A percentile compares a stretch with the other conserved stretches of the same genome.
Conservation (phyloP, 495 filamentous ascomycete genomes). For the Daldinia bambusicola region DNA sequence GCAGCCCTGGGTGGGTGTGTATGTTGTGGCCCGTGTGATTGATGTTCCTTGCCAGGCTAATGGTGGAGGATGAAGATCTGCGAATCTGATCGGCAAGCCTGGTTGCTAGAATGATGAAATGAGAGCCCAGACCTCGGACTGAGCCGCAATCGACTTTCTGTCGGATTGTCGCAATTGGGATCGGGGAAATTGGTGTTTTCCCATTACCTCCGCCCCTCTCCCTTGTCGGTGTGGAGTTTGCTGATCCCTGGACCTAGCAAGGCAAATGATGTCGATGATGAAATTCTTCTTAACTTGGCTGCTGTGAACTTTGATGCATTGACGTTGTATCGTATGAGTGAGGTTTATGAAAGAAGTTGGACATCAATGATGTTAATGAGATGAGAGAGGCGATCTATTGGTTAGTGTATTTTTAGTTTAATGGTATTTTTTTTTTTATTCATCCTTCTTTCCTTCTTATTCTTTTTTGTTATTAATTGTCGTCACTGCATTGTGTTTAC, state of each 20-base stretch:
- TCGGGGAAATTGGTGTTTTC: conserved; percentile 48
- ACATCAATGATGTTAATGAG: conserved; percentile 27
- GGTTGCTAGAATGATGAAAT: conserved; percentile 47
- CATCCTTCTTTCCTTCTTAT: neutral
- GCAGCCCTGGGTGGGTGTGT: neutral
- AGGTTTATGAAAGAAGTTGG: conserved; percentile 7
- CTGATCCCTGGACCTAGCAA: conserved; percentile 27
- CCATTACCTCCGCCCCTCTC: conserved; percentile 34
- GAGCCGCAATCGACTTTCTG: conserved; percentile 51
- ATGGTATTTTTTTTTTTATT: conserved; percentile 10
- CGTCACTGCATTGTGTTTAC: no score
- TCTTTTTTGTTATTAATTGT: no score
- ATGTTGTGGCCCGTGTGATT: conserved; percentile 14
- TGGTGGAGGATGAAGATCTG: conserved; percentile 45
- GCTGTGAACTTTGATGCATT: conserved; percentile 35
- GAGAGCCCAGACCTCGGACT: conserved; percentile 42
- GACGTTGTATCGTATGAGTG: conserved; percentile 33
- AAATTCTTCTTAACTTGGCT: conserved; percentile 36
- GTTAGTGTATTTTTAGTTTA: conserved; percentile 10
- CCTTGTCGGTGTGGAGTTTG: conserved; percentile 42
- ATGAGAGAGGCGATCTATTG: conserved; percentile 9
- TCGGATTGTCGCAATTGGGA: conserved; percentile 46
- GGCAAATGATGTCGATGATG: conserved; percentile 44
- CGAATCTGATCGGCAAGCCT: conserved; percentile 42
- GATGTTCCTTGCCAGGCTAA: conserved; percentile 17